Evolutionary conservation across 2,329 filamentous ascomycete species (phyloP).

Genomic region (Cryphonectria radicalis): DNA sequence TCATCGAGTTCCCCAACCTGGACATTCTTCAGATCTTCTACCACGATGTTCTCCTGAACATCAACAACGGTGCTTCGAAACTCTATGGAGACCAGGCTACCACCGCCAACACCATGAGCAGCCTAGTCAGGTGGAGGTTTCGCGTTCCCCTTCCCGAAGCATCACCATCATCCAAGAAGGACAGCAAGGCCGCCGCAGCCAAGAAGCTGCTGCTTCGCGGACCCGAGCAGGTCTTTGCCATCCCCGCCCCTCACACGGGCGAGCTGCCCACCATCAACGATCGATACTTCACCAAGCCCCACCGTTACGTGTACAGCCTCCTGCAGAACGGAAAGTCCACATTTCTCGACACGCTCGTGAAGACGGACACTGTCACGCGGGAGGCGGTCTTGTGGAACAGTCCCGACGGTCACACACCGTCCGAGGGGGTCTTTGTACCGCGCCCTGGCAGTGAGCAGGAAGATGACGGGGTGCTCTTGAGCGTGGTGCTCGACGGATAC

Average conservation of each 20-base stretch:
- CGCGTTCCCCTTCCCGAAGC: constrained; percentile 36
- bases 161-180: not conserved
- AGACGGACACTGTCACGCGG: constrained; percentile 64
- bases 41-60: constrained; percentile 67
- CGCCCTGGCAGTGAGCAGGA: constrained; percentile 45
- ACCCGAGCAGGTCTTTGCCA: constrained; percentile 39
- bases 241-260: constrained; percentile 57
- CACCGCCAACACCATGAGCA: constrained; percentile 42
- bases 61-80: constrained; percentile 48
- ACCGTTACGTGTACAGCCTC: constrained; percentile 66
- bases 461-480: constrained; percentile 42
- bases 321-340: constrained; percentile 61
- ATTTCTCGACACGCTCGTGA: constrained; percentile 65
- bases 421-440: constrained; percentile 70
- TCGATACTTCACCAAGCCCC: constrained; percentile 50
- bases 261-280: constrained; percentile 73
- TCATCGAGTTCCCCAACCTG: constrained; percentile 64
- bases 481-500: constrained; percentile 67
- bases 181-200: not conserved
- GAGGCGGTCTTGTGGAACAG: constrained; percentile 61
- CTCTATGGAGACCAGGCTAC: constrained; percentile 49
- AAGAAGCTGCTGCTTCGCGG: not conserved
- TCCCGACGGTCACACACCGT: constrained; percentile 64
- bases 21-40: constrained; percentile 71
- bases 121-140: constrained; percentile 51